Evolutionary conservation across 768 basidiomycete genomes (phyloP), one percentile per base, ranked within the genome.

Genomic region (Lactarius quietus): DNA sequence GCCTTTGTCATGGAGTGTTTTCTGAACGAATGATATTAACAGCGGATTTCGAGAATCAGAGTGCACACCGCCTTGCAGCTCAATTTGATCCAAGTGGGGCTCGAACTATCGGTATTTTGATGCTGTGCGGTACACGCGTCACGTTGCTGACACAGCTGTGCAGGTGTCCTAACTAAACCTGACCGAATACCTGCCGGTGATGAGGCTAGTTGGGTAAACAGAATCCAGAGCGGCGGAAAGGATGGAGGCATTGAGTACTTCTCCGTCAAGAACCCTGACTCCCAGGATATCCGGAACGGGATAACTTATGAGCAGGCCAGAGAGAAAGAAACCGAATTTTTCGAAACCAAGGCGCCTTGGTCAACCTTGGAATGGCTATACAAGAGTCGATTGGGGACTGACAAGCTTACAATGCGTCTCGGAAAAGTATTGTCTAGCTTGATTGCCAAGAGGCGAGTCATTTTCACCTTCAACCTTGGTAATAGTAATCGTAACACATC

Each of bases 11-110:
- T 56, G 17, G n/a, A 1, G 5, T 4, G 14, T 6, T 23, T 14
- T 10, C 38, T 36, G 15, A 43, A n/a, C 59, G 59, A 26, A 56
- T 28, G 31, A 17, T 5, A 51, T 54, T 39, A 14, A 12, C 61
- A 92, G 91, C 89, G 59, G 89, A 93, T 67, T 89, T 89, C 23
- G 88, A 92, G 69, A 93, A 90, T 51, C 90, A 92, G 72, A 87
- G 86, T 0, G 90, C 90, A 0, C 85, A 87, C 64, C 77, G 81
- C n/a, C 76, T 92, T 0, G 84, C 88, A 0, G 86, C 85, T 69
- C 57, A 76, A 17, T 75, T 81, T 56, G 89, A 92, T 66, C 83
- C 85, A 0, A 75, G 83, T 1, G 89, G 90, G 0, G 80, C 79
- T 57, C 80, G 89, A 5, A 92, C 89, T 0, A 86, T 92, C 18